Conservation (phyloP, 192 early-diverging fungal species). For the Umbelopsis vinacea region DNA sequence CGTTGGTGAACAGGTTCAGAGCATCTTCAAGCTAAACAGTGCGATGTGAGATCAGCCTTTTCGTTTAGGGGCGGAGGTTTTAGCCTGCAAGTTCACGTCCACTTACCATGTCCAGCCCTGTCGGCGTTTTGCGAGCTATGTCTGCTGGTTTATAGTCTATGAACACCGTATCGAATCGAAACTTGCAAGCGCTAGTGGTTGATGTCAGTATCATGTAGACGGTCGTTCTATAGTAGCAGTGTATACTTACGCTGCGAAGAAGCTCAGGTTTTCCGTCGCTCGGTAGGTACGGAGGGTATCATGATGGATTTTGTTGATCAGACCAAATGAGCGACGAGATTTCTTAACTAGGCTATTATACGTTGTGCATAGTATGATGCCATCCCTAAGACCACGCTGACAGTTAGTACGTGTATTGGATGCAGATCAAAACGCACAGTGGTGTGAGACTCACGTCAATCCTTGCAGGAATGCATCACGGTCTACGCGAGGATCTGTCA, state of each 20-base stretch:
- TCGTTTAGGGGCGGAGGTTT: no score
- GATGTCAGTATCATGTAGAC: not conserved
- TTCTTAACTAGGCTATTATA: constrained; percentile 57
- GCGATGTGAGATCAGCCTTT: not conserved
- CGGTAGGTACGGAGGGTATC: constrained; percentile 58
- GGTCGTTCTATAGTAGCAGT: no score
- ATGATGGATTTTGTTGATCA: constrained; percentile 60
- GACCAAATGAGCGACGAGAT: constrained; percentile 58
- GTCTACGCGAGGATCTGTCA: constrained; percentile 38
- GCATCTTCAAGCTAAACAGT: constrained; percentile 10
- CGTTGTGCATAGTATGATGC: constrained; percentile 52
- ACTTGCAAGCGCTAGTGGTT: constrained; percentile 57
- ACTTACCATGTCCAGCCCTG: constrained; percentile 46
- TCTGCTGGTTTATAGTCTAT: constrained; percentile 52
- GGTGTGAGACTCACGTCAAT: constrained; percentile 43
- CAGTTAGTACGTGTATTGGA: not conserved
- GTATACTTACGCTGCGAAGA: constrained; percentile 62
- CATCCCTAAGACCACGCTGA: constrained; percentile 39
- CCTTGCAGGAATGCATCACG: constrained; percentile 49
- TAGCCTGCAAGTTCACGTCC: no score
- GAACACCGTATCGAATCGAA: constrained; percentile 55
- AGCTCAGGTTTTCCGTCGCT: constrained; percentile 59
- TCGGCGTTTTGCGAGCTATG: constrained; percentile 51
- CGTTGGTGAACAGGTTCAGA: not conserved
- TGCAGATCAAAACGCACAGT: not conserved